Conservation (phyloP, 164 flowering plant species). For the Santalum album region DNA sequence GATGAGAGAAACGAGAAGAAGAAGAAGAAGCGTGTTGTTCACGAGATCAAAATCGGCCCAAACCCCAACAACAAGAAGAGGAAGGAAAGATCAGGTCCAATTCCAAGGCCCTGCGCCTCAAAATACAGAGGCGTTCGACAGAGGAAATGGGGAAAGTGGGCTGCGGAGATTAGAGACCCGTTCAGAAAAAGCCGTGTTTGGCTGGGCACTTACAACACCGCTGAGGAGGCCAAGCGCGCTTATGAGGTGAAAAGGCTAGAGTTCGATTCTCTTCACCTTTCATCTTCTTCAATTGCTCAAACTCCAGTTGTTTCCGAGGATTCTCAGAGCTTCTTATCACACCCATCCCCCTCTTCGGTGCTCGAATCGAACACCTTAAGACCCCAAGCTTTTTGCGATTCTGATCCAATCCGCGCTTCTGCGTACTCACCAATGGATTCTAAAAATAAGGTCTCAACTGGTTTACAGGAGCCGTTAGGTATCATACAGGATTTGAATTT, state of each 20-base stretch:
- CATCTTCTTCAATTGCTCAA: background rate
- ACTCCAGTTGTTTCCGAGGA: conserved; percentile 7
- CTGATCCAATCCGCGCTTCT: no score
- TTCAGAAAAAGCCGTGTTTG: conserved; percentile 42
- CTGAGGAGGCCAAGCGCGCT: conserved; percentile 68
- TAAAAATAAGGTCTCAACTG: background rate
- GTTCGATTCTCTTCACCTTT: conserved; percentile 24
- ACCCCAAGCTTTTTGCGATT: no score
- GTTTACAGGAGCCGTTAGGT: conserved; percentile 8
- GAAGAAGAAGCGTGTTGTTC: conserved; percentile 31
- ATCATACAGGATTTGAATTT: conserved; percentile 28
- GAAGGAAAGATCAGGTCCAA: no score
- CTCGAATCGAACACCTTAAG: conserved; percentile 1
- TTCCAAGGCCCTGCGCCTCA: no score
- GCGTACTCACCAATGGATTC: no score
- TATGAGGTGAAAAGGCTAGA: conserved; percentile 41
- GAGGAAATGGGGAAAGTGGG: conserved; percentile 93
- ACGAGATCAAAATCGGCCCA: conserved; percentile 38
- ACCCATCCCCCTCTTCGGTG: conserved; percentile 6
- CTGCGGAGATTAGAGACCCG: conserved; percentile 91
- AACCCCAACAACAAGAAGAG: no score
- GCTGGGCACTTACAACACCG: conserved; percentile 78
- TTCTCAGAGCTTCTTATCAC: conserved; percentile 5
- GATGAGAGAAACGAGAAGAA: conserved; percentile 27
- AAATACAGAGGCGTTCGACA: conserved; percentile 68